Base-by-base conservation (phyloP, 2,329 filamentous ascomycete genomes). In the Orbilia ellipsospora region DNA sequence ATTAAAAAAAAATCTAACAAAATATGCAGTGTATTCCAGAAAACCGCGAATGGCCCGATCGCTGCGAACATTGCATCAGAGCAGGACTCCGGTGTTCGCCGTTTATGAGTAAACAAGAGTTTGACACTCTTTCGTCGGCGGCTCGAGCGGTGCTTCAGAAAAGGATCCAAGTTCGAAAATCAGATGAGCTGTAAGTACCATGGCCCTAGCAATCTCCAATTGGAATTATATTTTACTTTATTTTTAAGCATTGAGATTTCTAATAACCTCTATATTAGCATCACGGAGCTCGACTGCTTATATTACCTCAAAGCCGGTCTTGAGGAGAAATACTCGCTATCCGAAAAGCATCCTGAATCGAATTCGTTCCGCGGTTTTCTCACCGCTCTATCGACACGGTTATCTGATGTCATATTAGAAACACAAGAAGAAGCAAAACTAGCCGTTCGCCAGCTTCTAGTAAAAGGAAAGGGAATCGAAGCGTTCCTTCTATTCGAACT, bases 211-310 rank as follows among this genome's bases (percentile, higher is more conserved):
- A 23, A 23, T 23, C n/a, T 23, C 23, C 23, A 23, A 23, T 23
- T 4, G 23, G 23, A 23, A 23, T 23, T 23, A 2, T 23, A 23
- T 23, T 23, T 23, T 23, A 4, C 23, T 23, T 36, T 36, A 10
- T 36, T 36, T 36, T 36, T 10, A 4, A 36, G 31, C 5, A 6
- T 36, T 36, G 10, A 36, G 10, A 7, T 7, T 2, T 1, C 31
- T 36, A 10, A 36, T 23, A 23, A 23, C 23, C 15, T 40, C 3
- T 0, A 10, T 12, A 5, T n/a, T 44, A 64, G 61, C 10, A 26
- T 64, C 4, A 36, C 45, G 16, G 61, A 64, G 15, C 48, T 64
- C 3, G 61, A 64, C 20, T 64, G 61, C n/a, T 28, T 64, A 10
- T 55, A 18, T n/a, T 65, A 65, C n/a, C 52, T 65, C 5, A 28